Evolutionary conservation across 345 rosid species (phyloP), one percentile per base, ranked within the genome.

Genomic region (Pugionium dolabratum): DNA sequence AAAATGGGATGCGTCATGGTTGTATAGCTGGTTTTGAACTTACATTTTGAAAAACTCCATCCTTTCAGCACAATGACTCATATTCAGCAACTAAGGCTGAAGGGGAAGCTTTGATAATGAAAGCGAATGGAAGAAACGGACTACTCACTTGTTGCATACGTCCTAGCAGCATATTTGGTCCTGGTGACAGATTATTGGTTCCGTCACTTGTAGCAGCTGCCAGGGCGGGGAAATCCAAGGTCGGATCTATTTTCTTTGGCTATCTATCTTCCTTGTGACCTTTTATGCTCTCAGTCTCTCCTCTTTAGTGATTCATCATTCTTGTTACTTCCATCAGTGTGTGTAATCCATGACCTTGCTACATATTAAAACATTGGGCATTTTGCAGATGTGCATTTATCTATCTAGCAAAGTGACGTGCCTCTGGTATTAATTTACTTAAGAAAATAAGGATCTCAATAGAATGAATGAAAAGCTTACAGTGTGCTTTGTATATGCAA

Each of bases 101-200:
- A 80, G 98, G 83, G 7, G 97, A 93, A 81, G 82, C 82, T 61
- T 73, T 84, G 61, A 62, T 90, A 11, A 53, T 90, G 35, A 85
- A 85, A 74, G 84, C 97, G 1, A 88, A 90, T 69, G 89, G 92
- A 53, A 74, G 54, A 30, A 75, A 79, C 46, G 98, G 97, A 57
- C 89, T 93, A 27, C 79, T 93, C 35, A 93, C 98, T 28, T 93
- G 97, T 80, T 82, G 92, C 63, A 79, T 93, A 62, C 96, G 98
- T 39, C 98, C 98, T 7, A 93, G 98, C 60, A 70, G 92, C 58
- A 88, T 93, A 67, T 93, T 93, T 69, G 97, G 98, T 46, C 97
- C 98, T 32, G 98, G 98, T 56, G 97, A 93, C 82, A 84, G 60
- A 80, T 75, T 90, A 78, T 65, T 93, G 54, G 81, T 90, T 76